These are phyloP conservation scores for Malassezia nana DNA, from an alignment of 1,284 basidiomycete genomes.

Conservation along the genomic window DNA sequence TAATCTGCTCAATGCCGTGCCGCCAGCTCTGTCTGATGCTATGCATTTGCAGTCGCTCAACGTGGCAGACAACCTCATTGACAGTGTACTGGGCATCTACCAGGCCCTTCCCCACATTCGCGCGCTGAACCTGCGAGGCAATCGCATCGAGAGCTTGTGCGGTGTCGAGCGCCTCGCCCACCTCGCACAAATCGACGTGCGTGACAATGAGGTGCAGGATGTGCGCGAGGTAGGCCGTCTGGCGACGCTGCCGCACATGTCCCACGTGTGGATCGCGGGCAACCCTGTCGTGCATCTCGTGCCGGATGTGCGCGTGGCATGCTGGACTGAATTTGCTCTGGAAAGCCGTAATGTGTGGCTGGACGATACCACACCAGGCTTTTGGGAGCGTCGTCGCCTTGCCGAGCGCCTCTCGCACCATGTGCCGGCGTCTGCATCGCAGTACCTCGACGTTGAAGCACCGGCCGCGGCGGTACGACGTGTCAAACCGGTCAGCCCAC, in stretches of 20 bases:
- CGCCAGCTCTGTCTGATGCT: conserved; percentile 63
- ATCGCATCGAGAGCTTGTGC: conserved; percentile 83
- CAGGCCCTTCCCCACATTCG: conserved; percentile 23
- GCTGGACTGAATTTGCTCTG: conserved; percentile 70
- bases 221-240: conserved; percentile 75
- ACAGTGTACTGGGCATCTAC: conserved; percentile 70
- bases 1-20: conserved; percentile 52
- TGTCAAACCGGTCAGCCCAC: background rate
- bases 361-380: conserved; percentile 65
- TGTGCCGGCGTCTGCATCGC: background rate
- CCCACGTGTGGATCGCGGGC: conserved; percentile 31
- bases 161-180: conserved; percentile 77
- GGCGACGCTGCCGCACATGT: conserved; percentile 63
- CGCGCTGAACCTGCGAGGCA: conserved; percentile 50
- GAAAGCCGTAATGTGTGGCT: conserved; percentile 59
- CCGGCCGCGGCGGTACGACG: conserved; percentile 9
- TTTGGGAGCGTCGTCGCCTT: conserved; percentile 61
- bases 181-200: conserved; percentile 75
- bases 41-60: conserved; percentile 75
- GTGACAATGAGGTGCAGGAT: conserved; percentile 70
- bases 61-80: conserved; percentile 88
- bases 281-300: conserved; percentile 32
- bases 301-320: conserved; percentile 59
- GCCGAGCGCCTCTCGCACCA: conserved; percentile 3
- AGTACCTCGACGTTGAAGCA: background rate